Base-by-base conservation (phyloP, 306 rosid species). In the Prunus fruticosa region DNA sequence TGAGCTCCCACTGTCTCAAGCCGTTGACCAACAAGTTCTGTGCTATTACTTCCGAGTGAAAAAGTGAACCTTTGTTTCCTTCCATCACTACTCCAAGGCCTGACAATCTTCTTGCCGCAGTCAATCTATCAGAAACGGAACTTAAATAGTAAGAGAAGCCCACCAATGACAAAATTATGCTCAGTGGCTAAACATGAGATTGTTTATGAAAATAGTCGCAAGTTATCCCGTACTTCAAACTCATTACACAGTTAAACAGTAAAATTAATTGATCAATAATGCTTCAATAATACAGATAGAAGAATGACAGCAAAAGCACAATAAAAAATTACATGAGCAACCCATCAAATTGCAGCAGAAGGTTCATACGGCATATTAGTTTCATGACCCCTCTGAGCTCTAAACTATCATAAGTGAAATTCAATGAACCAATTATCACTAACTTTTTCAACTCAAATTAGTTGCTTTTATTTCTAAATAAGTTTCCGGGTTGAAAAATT, bases 41-140 rank as follows among this genome's bases (percentile, higher is more conserved):
- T 76, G 71, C 51, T 83, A 70, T 78, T 68, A 79, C 81, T 86
- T 88, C 72, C 65, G 71, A 80, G 57, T 64, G 86, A 72, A 63
- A 85, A 69, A 64, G 78, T 61, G 56, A 78, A 80, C 41, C 73
- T 79, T 72, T 49, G 87, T 76, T 72, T 72, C 67, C 38, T 82
- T 71, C 85, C 75, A 69, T 68, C 86, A 76, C 80, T 46, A 67
- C 64, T 75, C 77, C 50, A 25, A 65, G 77, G 79, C 76, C 80
- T 82, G 57, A 69, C 52, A 80, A 75, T 74, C 89, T 82, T 88
- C 81, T 74, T 78, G 25, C 82, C 82, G 84, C 69, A 76, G 68
- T 75, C 84, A 84, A 86, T 79, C 89, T 82, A 68, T 30, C 78
- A 79, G 79, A 85, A 76, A 62, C 16, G 27, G 79, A 79, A 64